Evolutionary conservation across 139 green algal genomes (phyloP).

Genomic region (Chlamydomonas sphaeroides): DNA sequence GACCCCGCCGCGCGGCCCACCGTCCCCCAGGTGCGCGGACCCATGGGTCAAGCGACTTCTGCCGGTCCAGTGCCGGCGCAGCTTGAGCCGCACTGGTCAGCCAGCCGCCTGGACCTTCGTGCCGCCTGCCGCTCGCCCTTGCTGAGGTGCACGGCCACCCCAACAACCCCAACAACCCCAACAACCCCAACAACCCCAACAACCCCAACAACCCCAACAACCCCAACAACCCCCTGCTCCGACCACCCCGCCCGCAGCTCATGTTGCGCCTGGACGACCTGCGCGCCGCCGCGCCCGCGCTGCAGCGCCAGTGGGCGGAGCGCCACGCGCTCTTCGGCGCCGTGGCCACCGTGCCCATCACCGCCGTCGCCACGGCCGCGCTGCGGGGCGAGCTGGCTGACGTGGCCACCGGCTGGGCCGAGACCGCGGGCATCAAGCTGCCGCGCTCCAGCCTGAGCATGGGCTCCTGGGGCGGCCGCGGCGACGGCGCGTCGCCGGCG

Average conservation of each 20-base stretch:
- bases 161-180: too few species aligned
- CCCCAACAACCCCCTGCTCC: too few species aligned
- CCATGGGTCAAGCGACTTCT: background rate
- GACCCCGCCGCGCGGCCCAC: conserved; percentile 25
- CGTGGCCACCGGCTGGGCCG: conserved; percentile 8
- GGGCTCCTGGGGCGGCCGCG: background rate
- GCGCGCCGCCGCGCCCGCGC: background rate
- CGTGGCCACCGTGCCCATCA: conserved; percentile 28
- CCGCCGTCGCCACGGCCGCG: conserved; percentile 3
- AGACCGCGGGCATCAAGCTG: conserved; percentile 13
- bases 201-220: too few species aligned
- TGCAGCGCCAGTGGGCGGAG: conserved; percentile 35
- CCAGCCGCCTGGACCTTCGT: too few species aligned
- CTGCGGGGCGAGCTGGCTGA: conserved; percentile 4
- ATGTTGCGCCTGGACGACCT: conserved; percentile 8
- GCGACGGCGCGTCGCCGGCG: too few species aligned
- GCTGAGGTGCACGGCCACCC: too few species aligned
- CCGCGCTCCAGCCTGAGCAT: conserved; percentile 1
- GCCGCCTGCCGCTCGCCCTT: too few species aligned
- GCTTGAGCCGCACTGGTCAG: too few species aligned
- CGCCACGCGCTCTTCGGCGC: conserved; percentile 21
- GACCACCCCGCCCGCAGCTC: background rate
- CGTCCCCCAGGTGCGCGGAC: background rate
- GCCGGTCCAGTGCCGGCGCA: background rate
- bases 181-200: too few species aligned